A percentile compares a stretch with the other conserved stretches of the same genome.
Evolutionary conservation across 2,329 filamentous ascomycete species (phyloP).

Genomic region (Trichoderma gracile): DNA sequence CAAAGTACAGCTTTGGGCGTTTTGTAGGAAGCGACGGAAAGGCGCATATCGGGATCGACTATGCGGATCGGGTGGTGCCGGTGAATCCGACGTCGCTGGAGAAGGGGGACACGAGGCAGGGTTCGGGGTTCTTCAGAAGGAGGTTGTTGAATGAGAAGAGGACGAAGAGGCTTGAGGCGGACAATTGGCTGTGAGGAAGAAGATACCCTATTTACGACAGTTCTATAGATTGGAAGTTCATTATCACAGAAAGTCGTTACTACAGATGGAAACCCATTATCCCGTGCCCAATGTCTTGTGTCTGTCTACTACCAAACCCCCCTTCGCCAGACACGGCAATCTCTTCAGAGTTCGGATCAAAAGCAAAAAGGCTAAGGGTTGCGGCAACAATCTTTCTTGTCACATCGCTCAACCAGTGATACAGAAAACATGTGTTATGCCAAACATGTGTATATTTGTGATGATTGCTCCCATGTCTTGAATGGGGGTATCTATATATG

Average conservation of each 20-base stretch:
- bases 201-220: too few relatives aligned
- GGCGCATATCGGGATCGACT: slow-evolving; percentile 54
- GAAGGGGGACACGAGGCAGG: not conserved
- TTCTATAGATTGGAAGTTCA: too few relatives aligned
- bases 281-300: too few relatives aligned
- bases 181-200: not conserved
- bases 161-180: not conserved
- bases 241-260: too few relatives aligned
- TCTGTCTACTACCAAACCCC: too few relatives aligned
- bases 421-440: too few relatives aligned
- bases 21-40: slow-evolving; percentile 51
- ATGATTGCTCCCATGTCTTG: not conserved
- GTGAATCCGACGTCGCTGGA: not conserved
- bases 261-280: too few relatives aligned
- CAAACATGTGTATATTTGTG: not conserved
- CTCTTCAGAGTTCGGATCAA: too few relatives aligned
- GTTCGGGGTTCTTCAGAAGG: not conserved
- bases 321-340: too few relatives aligned
- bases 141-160: not conserved
- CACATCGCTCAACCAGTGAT: too few relatives aligned
- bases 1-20: slow-evolving; percentile 49
- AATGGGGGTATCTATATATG: slow-evolving; percentile 1
- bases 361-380: too few relatives aligned
- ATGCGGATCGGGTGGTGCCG: not conserved
- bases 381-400: too few relatives aligned